Conservation (phyloP, 352 stramenopile species). For the Globisporangium takayamanum region DNA sequence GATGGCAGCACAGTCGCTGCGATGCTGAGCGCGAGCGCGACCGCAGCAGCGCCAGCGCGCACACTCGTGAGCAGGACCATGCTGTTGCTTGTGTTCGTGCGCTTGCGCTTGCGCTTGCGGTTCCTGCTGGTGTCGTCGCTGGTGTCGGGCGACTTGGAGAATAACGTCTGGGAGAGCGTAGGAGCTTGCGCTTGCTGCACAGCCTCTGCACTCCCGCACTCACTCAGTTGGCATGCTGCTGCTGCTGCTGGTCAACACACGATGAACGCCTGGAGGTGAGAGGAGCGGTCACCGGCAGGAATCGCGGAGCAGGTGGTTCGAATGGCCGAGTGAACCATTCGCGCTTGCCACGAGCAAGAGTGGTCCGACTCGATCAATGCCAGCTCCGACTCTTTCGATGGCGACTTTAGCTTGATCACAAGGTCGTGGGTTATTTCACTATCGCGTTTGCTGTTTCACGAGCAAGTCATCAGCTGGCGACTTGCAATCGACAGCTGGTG, state of each 20-base stretch:
- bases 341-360: no score
- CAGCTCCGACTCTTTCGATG: no score
- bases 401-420: no score
- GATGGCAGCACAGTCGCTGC: conserved; percentile 8
- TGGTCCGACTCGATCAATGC: no score
- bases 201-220: no score
- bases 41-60: not conserved
- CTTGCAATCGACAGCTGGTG: no score
- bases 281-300: conserved; percentile 8
- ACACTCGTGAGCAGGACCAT: not conserved
- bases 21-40: conserved; percentile 5
- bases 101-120: not conserved
- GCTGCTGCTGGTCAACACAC: no score
- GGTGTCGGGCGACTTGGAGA: conserved; percentile 3
- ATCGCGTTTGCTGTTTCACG: no score
- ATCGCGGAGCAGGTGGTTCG: conserved; percentile 6
- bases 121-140: not conserved
- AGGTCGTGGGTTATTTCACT: no score
- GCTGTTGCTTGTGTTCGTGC: not conserved
- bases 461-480: no score
- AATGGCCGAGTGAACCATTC: no score
- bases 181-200: no score
- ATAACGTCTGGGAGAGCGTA: not conserved
- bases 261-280: not conserved
- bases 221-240: not conserved